phyloP scores from a whole-genome alignment of 176 grass and related monocot species.

The Bolboschoenus planiculmis region DNA sequence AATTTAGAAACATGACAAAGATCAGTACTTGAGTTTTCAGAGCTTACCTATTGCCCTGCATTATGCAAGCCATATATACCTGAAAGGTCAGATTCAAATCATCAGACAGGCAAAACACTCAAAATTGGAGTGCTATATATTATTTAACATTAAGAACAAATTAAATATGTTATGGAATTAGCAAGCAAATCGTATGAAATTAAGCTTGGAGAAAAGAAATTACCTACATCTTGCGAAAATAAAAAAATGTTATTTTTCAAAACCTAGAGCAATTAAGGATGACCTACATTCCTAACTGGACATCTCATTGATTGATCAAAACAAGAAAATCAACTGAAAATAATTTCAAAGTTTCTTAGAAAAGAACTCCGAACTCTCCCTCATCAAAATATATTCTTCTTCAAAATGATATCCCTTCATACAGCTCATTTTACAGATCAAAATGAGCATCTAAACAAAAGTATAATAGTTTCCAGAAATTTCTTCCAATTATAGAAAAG shows the following conservation, averaged over 20 bases:
- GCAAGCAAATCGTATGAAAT: constrained; percentile 16
- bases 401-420: neutral
- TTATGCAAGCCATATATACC: constrained; percentile 97
- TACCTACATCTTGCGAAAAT: neutral
- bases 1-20: neutral
- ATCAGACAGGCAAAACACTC: constrained; percentile 1
- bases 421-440: neutral
- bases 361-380: neutral
- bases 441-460: neutral
- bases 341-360: neutral
- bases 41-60: constrained; percentile 77
- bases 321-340: neutral
- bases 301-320: neutral
- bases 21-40: neutral
- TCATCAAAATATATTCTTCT: neutral
- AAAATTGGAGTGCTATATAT: neutral
- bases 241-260: neutral
- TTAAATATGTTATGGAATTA: constrained; percentile 3
- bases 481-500: neutral
- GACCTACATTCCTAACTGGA: neutral
- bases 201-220: neutral
- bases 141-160: neutral
- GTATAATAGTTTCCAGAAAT: neutral
- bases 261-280: neutral
- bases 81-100: constrained; percentile 35